phyloP scores from a whole-genome alignment of 139 green algal genomes.

The Coelastrella sp. region DNA sequence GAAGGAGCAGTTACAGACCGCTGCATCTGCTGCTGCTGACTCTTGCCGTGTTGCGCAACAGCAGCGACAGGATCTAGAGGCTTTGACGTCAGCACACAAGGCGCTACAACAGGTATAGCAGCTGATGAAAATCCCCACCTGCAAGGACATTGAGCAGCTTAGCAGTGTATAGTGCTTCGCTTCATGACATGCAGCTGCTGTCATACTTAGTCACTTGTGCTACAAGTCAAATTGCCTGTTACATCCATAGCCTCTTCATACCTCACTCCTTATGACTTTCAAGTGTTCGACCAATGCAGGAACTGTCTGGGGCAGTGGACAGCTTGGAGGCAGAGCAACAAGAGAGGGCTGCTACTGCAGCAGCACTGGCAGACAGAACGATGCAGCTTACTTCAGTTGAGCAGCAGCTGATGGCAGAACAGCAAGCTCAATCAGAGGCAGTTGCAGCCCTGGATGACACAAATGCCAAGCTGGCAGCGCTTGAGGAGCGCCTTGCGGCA shows the following conservation, averaged over 20 bases:
- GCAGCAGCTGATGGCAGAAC: slow-evolving; percentile 21
- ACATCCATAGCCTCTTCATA: too few species aligned
- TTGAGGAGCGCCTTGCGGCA: not conserved
- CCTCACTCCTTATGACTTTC: too few species aligned
- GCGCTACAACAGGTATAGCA: not conserved
- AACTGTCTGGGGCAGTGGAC: not conserved
- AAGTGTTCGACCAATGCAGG: not conserved
- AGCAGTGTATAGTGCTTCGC: too few species aligned
- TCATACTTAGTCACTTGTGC: too few species aligned
- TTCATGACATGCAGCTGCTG: not conserved
- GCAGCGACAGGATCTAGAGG: not conserved
- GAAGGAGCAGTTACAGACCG: slow-evolving; percentile 5
- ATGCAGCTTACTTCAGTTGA: not conserved
- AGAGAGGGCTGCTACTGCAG: not conserved
- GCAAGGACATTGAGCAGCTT: too few species aligned
- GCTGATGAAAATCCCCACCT: too few species aligned
- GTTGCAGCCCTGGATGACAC: not conserved
- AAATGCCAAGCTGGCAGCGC: not conserved
- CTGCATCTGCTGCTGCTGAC: not conserved
- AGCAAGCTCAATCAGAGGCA: not conserved
- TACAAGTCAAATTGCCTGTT: too few species aligned
- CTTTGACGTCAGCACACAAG: not conserved
- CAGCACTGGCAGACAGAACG: not conserved
- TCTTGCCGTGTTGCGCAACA: not conserved
- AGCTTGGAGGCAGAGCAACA: slow-evolving; percentile 18